Conservation (phyloP, 345 rosid genomes). For the Mallotus nudiflorus region DNA sequence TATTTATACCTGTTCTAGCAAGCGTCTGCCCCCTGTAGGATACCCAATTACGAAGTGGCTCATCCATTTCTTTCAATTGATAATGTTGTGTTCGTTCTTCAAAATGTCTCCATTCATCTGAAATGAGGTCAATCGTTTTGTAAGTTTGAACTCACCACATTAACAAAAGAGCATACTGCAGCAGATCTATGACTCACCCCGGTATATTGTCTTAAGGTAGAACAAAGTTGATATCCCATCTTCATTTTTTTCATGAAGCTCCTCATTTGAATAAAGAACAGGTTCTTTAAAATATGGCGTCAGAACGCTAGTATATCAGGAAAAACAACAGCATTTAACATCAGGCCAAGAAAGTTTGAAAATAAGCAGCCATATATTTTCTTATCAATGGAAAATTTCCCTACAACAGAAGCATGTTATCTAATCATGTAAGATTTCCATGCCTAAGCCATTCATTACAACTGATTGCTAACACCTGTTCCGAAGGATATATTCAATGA, state of each 20-base stretch:
- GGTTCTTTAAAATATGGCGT: constrained; percentile 87
- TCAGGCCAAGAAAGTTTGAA: constrained; percentile 10
- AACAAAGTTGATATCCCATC: constrained; percentile 83
- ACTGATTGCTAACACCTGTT: too few species aligned
- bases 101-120: constrained; percentile 92
- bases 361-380: constrained; percentile 1
- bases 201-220: constrained; percentile 86
- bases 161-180: constrained; percentile 12
- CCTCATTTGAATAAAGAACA: constrained; percentile 83
- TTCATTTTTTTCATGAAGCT: constrained; percentile 79
- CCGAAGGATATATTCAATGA: too few species aligned
- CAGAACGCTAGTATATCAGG: constrained; percentile 63
- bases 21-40: constrained; percentile 96
- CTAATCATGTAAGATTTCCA: not conserved
- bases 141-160: constrained; percentile 15
- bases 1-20: constrained; percentile 73
- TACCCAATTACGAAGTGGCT: constrained; percentile 70
- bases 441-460: too few species aligned
- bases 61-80: constrained; percentile 34
- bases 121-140: constrained; percentile 20
- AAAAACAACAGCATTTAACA: constrained; percentile 9
- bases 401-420: not conserved
- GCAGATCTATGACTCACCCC: constrained; percentile 53
- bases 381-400: constrained; percentile 1
- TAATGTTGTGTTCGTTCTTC: constrained; percentile 42